These are phyloP conservation scores for Friedmanniomyces simplex DNA, from an alignment of 495 filamentous ascomycete genomes.

Conservation along the genomic window DNA sequence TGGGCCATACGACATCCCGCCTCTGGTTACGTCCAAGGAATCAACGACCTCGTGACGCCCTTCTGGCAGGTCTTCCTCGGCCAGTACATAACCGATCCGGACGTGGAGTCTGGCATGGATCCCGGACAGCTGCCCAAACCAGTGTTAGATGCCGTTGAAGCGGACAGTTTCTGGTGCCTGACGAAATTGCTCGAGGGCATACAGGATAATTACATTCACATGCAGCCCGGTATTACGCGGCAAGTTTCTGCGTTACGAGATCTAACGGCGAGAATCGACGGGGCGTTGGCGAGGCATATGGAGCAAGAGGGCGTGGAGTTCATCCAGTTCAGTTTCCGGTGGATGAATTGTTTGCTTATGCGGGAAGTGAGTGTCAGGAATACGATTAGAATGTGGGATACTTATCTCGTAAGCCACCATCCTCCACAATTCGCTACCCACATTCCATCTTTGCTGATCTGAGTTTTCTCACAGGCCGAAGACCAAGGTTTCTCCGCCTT, in stretches of 20 bases:
- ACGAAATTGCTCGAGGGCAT: conserved; percentile 95
- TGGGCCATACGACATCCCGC: conserved; percentile 97
- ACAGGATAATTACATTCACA: conserved; percentile 97
- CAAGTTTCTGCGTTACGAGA: conserved; percentile 84
- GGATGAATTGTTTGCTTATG: conserved; percentile 99
- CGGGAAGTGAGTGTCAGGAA: conserved; percentile 91
- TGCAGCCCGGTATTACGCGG: conserved; percentile 89
- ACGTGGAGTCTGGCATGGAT: conserved; percentile 91
- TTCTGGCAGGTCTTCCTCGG: conserved; percentile 97
- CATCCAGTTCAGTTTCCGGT: conserved; percentile 97
- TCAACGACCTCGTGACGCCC: conserved; percentile 94
- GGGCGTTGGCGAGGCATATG: conserved; percentile 72
- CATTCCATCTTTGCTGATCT: neutral
- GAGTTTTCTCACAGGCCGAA: conserved; percentile 55
- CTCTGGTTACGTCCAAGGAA: conserved; percentile 95
- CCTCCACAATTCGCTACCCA: neutral
- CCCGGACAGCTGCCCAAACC: conserved; percentile 83
- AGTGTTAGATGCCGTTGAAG: conserved; percentile 93
- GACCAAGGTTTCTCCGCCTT: conserved; percentile 97
- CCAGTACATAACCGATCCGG: conserved; percentile 82
- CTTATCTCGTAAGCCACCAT: conserved; percentile 64
- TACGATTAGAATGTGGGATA: conserved; percentile 99
- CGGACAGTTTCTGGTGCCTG: conserved; percentile 96
- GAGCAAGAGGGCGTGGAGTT: conserved; percentile 89
- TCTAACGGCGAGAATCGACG: conserved; percentile 81